These are phyloP conservation scores for Daldinia vernicosa DNA, from an alignment of 495 filamentous ascomycete species.

Conservation along the genomic window DNA sequence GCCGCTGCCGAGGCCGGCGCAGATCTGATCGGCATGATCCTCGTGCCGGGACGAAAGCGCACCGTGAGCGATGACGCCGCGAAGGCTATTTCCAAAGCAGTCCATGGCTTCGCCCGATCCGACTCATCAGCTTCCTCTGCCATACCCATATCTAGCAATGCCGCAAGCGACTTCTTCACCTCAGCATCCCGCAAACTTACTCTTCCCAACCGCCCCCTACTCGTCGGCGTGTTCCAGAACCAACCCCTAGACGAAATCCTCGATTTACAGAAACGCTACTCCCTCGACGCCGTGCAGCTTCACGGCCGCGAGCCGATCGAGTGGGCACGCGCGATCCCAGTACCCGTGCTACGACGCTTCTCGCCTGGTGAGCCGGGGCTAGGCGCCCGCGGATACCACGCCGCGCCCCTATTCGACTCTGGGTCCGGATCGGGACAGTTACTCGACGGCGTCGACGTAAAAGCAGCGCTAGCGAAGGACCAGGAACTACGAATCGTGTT, in stretches of 20 bases:
- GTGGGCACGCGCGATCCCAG: constrained; percentile 86
- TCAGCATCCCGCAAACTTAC: constrained; percentile 49
- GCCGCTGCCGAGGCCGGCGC: constrained; percentile 87
- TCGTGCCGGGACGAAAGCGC: constrained; percentile 82
- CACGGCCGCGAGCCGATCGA: constrained; percentile 93
- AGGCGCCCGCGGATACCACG: constrained; percentile 79
- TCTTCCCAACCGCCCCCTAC: constrained; percentile 66
- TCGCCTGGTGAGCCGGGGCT: constrained; percentile 74
- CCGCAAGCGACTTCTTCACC: constrained; percentile 58
- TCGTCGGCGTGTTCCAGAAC: constrained; percentile 95
- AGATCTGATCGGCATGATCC: constrained; percentile 91
- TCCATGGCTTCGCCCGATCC: constrained; percentile 60
- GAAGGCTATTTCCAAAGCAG: constrained; percentile 77
- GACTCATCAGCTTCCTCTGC: background rate
- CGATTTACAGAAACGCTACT: constrained; percentile 73
- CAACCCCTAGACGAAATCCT: constrained; percentile 85
- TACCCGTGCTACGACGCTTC: constrained; percentile 89
- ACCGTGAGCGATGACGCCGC: constrained; percentile 80
- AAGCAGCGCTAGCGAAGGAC: constrained; percentile 68
- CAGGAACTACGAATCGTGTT: constrained; percentile 70
- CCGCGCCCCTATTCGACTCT: constrained; percentile 83
- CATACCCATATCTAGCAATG: constrained; percentile 8
- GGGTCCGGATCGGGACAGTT: constrained; percentile 82
- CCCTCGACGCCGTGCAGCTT: constrained; percentile 90
- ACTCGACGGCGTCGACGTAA: constrained; percentile 72